Evolutionary conservation across 441 rosid genomes (phyloP).

Genomic region (Mallotus japonicus): DNA sequence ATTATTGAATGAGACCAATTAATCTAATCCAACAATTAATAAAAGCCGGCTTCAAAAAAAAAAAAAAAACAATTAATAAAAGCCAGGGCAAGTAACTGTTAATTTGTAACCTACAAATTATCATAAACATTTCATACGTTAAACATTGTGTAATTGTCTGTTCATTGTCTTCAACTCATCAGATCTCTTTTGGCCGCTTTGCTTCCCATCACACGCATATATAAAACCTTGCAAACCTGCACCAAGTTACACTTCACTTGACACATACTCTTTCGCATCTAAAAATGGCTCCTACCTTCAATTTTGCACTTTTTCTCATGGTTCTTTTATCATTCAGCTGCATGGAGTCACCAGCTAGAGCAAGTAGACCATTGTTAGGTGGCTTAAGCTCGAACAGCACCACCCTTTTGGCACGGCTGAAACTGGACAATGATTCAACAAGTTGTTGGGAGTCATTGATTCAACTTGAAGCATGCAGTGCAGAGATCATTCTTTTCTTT

Average conservation of each 20-base stretch:
- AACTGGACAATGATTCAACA: constrained; percentile 39
- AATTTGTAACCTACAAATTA: no score
- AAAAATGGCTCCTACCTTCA: constrained; percentile 14
- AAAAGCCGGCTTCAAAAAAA: no score
- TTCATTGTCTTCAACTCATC: not conserved
- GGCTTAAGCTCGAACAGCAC: not conserved
- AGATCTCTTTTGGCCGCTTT: not conserved
- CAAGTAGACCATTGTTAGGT: constrained; percentile 2
- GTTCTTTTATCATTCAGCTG: not conserved
- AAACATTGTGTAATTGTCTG: no score
- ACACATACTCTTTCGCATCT: not conserved
- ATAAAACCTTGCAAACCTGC: no score
- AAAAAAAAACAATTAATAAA: no score
- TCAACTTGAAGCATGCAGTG: constrained; percentile 47
- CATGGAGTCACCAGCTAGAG: not conserved
- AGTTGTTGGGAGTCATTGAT: constrained; percentile 53
- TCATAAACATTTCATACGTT: no score
- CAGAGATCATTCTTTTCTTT: constrained; percentile 52
- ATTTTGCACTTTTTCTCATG: not conserved
- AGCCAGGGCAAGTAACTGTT: no score
- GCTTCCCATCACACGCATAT: not conserved
- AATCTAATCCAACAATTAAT: no score
- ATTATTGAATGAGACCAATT: no score
- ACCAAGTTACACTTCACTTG: not conserved
- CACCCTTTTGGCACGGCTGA: constrained; percentile 40